A percentile compares a stretch with the other conserved stretches of the same genome.
These are phyloP conservation scores for Paramecium sexaurelia DNA, from an alignment of 73 alveolate species.

Conservation along the genomic window DNA sequence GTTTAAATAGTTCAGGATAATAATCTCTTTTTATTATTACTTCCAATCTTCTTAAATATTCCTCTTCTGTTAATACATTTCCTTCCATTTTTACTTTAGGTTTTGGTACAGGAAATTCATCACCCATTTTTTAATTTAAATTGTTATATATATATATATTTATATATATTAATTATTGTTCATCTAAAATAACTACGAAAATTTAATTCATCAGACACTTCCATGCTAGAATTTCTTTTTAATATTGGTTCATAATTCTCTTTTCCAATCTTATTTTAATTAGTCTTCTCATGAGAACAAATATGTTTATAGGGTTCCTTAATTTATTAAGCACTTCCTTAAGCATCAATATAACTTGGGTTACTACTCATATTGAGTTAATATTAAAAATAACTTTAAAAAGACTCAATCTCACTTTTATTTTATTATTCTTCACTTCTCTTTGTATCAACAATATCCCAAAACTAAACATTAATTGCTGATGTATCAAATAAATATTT, in stretches of 20 bases:
- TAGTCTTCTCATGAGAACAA: slow-evolving; percentile 45
- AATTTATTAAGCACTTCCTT: background rate
- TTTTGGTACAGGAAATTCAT: slow-evolving; percentile 16
- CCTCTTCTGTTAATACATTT: background rate
- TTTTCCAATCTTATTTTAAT: background rate
- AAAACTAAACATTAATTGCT: background rate
- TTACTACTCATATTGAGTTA: background rate
- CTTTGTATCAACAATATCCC: background rate
- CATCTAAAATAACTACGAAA: slow-evolving; percentile 39
- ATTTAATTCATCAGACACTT: slow-evolving; percentile 41
- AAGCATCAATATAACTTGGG: background rate
- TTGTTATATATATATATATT: background rate
- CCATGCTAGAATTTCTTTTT: background rate
- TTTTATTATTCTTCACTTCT: background rate
- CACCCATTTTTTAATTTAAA: background rate
- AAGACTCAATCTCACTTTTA: slow-evolving; percentile 24
- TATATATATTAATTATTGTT: background rate
- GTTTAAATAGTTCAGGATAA: background rate
- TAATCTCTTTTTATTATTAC: slow-evolving; percentile 6
- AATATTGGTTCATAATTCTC: slow-evolving; percentile 22
- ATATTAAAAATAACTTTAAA: slow-evolving; percentile 32
- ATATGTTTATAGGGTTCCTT: slow-evolving; percentile 30
- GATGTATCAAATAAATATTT: slow-evolving; percentile 44
- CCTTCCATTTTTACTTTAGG: background rate
- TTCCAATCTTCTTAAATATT: background rate